Percentiles rank a stretch among this genome's conserved stretches.
These are phyloP conservation scores for Lactifluus piperatus DNA, from an alignment of 768 basidiomycete genomes.

Conservation along the genomic window DNA sequence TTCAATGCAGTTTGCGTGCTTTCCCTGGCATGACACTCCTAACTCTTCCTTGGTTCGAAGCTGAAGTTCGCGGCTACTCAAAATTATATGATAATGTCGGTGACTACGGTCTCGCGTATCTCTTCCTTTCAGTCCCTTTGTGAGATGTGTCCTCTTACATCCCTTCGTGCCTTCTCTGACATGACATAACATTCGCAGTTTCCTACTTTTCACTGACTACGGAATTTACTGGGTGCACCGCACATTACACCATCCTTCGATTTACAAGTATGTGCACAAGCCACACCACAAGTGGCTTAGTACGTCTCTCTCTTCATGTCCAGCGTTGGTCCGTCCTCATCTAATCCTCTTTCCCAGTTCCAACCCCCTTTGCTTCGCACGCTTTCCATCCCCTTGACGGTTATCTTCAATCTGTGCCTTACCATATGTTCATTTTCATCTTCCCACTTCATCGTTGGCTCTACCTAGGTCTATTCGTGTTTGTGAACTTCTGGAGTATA, in stretches of 20 bases:
- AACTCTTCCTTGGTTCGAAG: constrained; percentile 91
- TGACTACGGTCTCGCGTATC: constrained; percentile 72
- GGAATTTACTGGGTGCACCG: constrained; percentile 97
- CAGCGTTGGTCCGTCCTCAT: not conserved
- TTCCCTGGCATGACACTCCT: constrained; percentile 79
- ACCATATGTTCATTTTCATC: constrained; percentile 84
- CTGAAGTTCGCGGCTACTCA: constrained; percentile 81
- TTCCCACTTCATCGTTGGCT: constrained; percentile 84
- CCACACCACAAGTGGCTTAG: constrained; percentile 99
- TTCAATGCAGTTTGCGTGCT: constrained; percentile 57
- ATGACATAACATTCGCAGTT: constrained; percentile 35
- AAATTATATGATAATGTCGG: constrained; percentile 68
- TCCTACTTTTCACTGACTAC: constrained; percentile 85
- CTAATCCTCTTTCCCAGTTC: constrained; percentile 43
- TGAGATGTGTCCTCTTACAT: constrained; percentile 30
- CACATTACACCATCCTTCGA: constrained; percentile 67
- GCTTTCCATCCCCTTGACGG: constrained; percentile 98
- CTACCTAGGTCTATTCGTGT: constrained; percentile 80
- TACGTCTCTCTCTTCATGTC: constrained; percentile 37
- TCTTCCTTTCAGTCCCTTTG: constrained; percentile 61
- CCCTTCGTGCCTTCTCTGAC: not conserved
- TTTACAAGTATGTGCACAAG: constrained; percentile 93
- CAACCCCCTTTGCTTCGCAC: constrained; percentile 94
- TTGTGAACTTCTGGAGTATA: constrained; percentile 93
- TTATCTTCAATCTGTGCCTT: constrained; percentile 88